Evolutionary conservation across 208 protist species (phyloP), one percentile per base, ranked within the genome.

Genomic region (Trypanosoma vivax): DNA sequence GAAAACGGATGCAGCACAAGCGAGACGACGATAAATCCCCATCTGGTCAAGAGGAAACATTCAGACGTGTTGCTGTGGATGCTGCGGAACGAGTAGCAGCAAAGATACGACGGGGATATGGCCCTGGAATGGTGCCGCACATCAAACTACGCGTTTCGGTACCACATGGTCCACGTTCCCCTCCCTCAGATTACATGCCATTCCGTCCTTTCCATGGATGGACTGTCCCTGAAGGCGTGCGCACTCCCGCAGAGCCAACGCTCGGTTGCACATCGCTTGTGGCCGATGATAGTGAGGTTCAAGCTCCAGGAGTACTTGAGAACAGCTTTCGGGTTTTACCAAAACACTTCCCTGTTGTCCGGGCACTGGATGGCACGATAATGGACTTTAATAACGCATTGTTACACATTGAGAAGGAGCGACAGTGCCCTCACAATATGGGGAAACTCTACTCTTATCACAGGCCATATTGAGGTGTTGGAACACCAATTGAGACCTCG

Each of bases 401-500:
- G 24, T 16, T 5, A 29, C 37, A 73, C 39, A 55, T 90, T 3
- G 51, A 75, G 10, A 65, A 60, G 5, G 67, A 54, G 33, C 55
- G 49, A 9, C 14, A 42, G 7, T 24, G 57, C 16, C 59, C 86
- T 35, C 66, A 88, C 50, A 93, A 93, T 66, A 86, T 87, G 76
- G 86, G 86, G 0, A 68, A 85, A 53, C 53, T 93, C 5, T 93
- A 93, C 65, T 93, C 86, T 1, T 93, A 79, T 57, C 86, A 90
- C 16, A 73, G 85, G 16, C 79, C 82, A n/a, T 90, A 88, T 43
- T 93, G 71, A 64, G 2, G 3, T 27, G 31, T 31, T n/a, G 25
- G 2, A 23, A 3, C 18, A 28, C 24, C 2, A 3, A n/a, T 1
- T n/a, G 23, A 4, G 3, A 25, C 39, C 25, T n/a, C n/a, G n/a